These are phyloP conservation scores for Ceratocystis cacaofunesta DNA, from an alignment of 2,329 filamentous ascomycete genomes.

Conservation along the genomic window DNA sequence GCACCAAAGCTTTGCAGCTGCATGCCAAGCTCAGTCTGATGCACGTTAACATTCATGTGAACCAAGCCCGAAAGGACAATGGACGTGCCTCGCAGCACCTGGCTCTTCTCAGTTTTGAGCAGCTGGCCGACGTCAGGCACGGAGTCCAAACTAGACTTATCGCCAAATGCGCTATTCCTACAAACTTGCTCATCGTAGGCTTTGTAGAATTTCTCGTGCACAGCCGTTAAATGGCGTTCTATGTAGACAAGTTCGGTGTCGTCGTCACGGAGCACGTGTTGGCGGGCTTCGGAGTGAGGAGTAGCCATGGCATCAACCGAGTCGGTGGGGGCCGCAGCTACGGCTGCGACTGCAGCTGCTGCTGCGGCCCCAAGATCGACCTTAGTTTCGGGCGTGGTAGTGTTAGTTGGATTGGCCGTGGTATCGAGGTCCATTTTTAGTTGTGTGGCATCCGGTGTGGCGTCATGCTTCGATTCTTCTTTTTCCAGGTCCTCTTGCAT, in stretches of 20 bases:
- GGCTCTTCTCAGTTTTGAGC: constrained; percentile 67
- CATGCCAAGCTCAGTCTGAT: constrained; percentile 69
- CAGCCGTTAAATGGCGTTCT: constrained; percentile 55
- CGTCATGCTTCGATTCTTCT: constrained; percentile 43
- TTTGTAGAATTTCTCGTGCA: constrained; percentile 71
- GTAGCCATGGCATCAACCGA: constrained; percentile 20
- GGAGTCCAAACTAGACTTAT: constrained; percentile 21
- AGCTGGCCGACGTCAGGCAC: constrained; percentile 77
- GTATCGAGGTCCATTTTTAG: too few species aligned
- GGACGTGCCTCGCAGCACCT: constrained; percentile 57
- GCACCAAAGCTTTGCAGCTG: constrained; percentile 83
- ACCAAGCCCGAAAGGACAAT: constrained; percentile 87
- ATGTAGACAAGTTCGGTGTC: constrained; percentile 69
- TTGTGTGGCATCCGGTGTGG: not conserved
- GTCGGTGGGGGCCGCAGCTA: constrained; percentile 17
- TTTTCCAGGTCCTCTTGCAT: constrained; percentile 85
- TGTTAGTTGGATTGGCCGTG: too few species aligned
- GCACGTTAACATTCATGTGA: constrained; percentile 63
- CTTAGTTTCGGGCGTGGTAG: too few species aligned
- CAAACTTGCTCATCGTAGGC: constrained; percentile 47
- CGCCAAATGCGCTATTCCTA: not conserved
- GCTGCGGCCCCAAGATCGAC: constrained; percentile 12
- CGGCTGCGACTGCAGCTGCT: not conserved
- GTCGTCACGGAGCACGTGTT: constrained; percentile 72
- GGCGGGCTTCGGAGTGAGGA: constrained; percentile 26